Evolutionary conservation across 2,329 filamentous ascomycete species (phyloP).

Genomic region (Claviceps sorghi): DNA sequence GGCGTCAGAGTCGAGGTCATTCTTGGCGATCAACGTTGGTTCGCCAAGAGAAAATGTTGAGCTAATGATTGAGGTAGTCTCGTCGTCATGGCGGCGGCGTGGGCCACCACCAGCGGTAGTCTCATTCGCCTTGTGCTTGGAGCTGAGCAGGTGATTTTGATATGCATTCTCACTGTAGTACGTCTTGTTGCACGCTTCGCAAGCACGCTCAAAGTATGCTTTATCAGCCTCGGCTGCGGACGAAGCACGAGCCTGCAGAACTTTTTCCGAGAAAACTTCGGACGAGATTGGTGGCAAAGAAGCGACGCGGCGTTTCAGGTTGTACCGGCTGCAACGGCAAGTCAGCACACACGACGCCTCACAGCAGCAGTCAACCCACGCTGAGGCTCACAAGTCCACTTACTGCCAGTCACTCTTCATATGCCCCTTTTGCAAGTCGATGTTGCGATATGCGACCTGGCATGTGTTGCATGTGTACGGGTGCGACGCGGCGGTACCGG

Average conservation of each 20-base stretch:
- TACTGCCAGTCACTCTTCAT: constrained; percentile 99
- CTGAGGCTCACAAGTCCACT: constrained; percentile 28
- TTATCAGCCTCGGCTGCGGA: constrained; percentile 75
- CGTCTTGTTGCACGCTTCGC: constrained; percentile 71
- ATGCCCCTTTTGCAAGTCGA: constrained; percentile 82
- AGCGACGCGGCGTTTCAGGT: constrained; percentile 86
- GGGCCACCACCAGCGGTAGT: constrained; percentile 25
- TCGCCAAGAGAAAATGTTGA: constrained; percentile 86
- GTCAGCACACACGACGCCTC: neutral
- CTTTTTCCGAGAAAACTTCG: constrained; percentile 90
- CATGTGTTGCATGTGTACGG: constrained; percentile 98
- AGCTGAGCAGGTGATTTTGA: constrained; percentile 79
- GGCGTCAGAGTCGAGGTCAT: constrained; percentile 47
- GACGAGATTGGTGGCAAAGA: constrained; percentile 81
- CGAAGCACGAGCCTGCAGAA: constrained; percentile 75
- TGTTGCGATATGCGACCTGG: constrained; percentile 88
- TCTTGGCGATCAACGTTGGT: constrained; percentile 38
- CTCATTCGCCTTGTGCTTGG: constrained; percentile 61
- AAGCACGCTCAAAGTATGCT: constrained; percentile 75
- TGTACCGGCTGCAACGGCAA: constrained; percentile 55
- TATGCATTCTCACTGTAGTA: constrained; percentile 97
- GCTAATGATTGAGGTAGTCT: constrained; percentile 70
- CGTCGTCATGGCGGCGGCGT: constrained; percentile 40
- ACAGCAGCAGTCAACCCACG: neutral
- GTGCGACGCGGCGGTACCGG: constrained; percentile 40